Base-by-base conservation (phyloP, 108 stramenopile species). In the Asterionellopsis glacialis region DNA sequence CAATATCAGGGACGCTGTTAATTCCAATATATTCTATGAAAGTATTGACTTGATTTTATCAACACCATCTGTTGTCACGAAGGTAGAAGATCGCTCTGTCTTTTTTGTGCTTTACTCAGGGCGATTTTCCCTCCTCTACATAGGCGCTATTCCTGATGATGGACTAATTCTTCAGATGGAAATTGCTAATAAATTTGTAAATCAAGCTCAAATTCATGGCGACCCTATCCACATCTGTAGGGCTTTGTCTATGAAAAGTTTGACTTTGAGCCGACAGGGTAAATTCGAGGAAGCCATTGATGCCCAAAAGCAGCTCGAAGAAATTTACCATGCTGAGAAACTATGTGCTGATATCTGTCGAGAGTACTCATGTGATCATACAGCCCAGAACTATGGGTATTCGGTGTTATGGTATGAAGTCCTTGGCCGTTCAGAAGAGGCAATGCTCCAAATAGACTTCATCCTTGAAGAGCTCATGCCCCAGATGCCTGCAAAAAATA, bases 151-250 rank as follows among this genome's bases (percentile, higher is more conserved):
- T 7, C 33, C 33, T 33, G 33, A 33, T 7, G 33, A 33, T 33
- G 33, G 33, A 33, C 33, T 33, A 33, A 33, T 33, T 7, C 33
- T 33, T 33, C 33, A 33, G 33, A 33, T 33, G 33, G 33, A 33
- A 33, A 33, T 33, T 33, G 33, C 33, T 33, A 55, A 75, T 59
- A 68, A 59, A 49, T 82, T 85, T 70, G 69, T 85, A 2, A 59
- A 68, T n/a, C 72, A 82, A 64, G 76, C 84, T 16, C 67, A 59
- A 12, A 63, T 67, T 11, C 63, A 76, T 47, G 73, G 72, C 13
- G 73, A 85, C 52, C 77, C 73, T 14, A 57, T 85, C 10, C 84
- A 85, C 50, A 79, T 80, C 39, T 66, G 77, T 51, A 73, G 84
- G 15, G 81, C 81, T 15, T 45, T 85, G 6, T 69, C 81, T 51